Conservation (phyloP, 805 yeast genomes). For the Kodamaea sagamina region DNA sequence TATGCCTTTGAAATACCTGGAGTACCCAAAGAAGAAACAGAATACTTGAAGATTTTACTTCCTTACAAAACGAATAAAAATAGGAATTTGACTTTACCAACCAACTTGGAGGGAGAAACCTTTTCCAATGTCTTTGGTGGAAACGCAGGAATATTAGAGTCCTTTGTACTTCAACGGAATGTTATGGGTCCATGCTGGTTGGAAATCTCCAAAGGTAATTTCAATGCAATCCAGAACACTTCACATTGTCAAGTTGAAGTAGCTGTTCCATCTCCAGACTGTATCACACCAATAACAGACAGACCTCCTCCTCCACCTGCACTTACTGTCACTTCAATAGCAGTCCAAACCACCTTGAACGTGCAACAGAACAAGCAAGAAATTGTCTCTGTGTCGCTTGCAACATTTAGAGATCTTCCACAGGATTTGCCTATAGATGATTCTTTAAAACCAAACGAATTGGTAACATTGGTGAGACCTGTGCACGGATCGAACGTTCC, state of each 20-base stretch:
- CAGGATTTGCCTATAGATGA: conserved; percentile 77
- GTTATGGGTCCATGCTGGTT: conserved; percentile 99
- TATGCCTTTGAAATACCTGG: conserved; percentile 87
- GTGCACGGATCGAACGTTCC: conserved; percentile 67
- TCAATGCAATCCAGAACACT: conserved; percentile 56
- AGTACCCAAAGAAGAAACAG: conserved; percentile 69
- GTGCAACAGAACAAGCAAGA: conserved; percentile 78
- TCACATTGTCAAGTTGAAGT: conserved; percentile 85
- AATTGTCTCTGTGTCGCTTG: conserved; percentile 76
- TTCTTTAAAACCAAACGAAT: conserved; percentile 56
- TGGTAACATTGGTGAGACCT: conserved; percentile 80
- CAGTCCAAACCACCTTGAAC: conserved; percentile 81
- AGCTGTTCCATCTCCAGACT: conserved; percentile 50
- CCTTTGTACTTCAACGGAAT: conserved; percentile 77
- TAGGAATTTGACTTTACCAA: conserved; percentile 51
- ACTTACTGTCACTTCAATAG: conserved; percentile 69
- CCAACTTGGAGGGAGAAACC: conserved; percentile 71
- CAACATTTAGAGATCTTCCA: conserved; percentile 66
- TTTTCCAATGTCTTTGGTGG: conserved; percentile 81
- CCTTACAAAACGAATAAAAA: conserved; percentile 71
- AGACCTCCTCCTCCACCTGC: conserved; percentile 56
- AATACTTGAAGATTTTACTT: conserved; percentile 73
- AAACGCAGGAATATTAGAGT: conserved; percentile 72
- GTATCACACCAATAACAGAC: conserved; percentile 49
- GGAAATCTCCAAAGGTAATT: conserved; percentile 65